A percentile compares a stretch with the other conserved stretches of the same genome.
Conservation (phyloP, 140 eudicot genomes). For the Eryngium alpinum region DNA sequence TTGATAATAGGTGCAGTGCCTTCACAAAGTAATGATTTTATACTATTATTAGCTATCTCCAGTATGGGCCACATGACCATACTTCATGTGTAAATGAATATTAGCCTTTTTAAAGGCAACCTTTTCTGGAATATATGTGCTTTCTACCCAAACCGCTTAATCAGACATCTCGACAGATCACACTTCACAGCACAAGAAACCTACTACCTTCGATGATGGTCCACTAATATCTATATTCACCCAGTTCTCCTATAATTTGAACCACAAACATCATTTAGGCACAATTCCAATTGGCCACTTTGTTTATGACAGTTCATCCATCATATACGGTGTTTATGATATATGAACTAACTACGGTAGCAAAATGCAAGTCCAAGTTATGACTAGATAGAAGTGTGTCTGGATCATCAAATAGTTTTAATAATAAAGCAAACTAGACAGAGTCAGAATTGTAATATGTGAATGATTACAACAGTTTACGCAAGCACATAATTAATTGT, state of each 20-base stretch:
- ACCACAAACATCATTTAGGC: neutral
- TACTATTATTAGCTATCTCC: too few relatives aligned
- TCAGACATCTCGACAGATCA: neutral
- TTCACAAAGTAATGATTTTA: too few relatives aligned
- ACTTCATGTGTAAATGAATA: too few relatives aligned
- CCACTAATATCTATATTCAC: neutral
- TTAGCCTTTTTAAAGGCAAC: too few relatives aligned
- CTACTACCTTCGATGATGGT: neutral
- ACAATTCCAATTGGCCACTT: neutral
- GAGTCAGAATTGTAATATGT: neutral
- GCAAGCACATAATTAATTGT: neutral
- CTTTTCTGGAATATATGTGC: neutral
- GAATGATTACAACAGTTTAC: neutral
- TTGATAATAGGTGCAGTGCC: too few relatives aligned
- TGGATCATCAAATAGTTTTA: neutral
- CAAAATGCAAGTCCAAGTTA: neutral
- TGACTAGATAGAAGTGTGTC: too few relatives aligned
- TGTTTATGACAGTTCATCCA: neutral
- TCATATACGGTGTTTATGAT: neutral
- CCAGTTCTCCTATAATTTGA: neutral
- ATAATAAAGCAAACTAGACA: neutral
- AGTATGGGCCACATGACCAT: too few relatives aligned
- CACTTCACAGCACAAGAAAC: neutral
- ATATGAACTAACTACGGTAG: neutral
- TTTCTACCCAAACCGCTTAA: neutral